These are phyloP conservation scores for Pyrus betulifolia DNA, from an alignment of 306 rosid genomes.

Conservation along the genomic window DNA sequence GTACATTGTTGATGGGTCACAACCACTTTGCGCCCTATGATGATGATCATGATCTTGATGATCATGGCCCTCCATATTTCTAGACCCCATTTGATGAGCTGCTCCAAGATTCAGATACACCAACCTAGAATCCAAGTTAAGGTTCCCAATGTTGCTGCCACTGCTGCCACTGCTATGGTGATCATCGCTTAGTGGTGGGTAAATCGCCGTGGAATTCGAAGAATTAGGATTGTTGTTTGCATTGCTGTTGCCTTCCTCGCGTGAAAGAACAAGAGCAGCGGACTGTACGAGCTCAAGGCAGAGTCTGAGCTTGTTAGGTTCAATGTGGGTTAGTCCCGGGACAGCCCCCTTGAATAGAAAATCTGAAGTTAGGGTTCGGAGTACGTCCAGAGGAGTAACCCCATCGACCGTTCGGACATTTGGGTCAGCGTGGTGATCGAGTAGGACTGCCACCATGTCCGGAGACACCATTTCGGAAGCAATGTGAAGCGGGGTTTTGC, in stretches of 20 bases:
- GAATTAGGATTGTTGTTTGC: conserved; percentile 30
- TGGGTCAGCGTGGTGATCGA: conserved; percentile 98
- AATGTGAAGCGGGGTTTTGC: conserved; percentile 78
- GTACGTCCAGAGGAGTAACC: conserved; percentile 72
- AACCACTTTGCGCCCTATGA: conserved; percentile 44
- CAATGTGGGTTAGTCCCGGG: conserved; percentile 85
- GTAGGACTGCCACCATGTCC: conserved; percentile 94
- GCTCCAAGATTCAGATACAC: conserved; percentile 93
- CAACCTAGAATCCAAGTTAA: conserved; percentile 72
- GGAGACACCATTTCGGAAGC: conserved; percentile 94
- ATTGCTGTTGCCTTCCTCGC: conserved; percentile 62
- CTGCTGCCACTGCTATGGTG: conserved; percentile 38
- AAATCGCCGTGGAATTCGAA: conserved; percentile 45
- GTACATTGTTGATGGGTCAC: conserved; percentile 59
- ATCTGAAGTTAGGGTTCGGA: conserved; percentile 98
- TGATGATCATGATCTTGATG: conserved; percentile 31
- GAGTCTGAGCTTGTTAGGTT: conserved; percentile 84
- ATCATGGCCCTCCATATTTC: neutral
- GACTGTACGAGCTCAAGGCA: conserved; percentile 95
- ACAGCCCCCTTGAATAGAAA: conserved; percentile 97
- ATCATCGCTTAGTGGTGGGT: conserved; percentile 61
- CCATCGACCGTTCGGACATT: conserved; percentile 77
- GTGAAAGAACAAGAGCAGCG: conserved; percentile 83
- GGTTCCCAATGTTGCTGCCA: conserved; percentile 40
- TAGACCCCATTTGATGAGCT: conserved; percentile 38